These are phyloP conservation scores for Trichoderma arundinaceum DNA, from an alignment of 2,329 filamentous ascomycete genomes.

Conservation along the genomic window DNA sequence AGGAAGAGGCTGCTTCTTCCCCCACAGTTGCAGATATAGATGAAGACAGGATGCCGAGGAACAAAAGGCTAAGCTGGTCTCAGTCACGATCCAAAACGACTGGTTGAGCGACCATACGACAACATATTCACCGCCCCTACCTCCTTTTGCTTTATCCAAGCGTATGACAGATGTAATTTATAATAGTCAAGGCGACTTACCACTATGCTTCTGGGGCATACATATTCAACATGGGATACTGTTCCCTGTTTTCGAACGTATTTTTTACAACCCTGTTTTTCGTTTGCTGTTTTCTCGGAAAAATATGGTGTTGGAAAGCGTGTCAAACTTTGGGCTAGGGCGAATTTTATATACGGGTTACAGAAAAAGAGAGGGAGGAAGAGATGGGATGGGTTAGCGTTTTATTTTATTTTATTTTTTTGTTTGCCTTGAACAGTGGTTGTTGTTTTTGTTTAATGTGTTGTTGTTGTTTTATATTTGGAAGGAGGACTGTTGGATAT, in stretches of 20 bases:
- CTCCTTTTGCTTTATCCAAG: conserved; percentile 9
- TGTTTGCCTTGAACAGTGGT: not conserved
- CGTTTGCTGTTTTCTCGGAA: not conserved
- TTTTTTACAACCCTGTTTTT: not conserved
- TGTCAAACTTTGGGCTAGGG: not conserved
- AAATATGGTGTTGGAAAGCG: conserved; percentile 18
- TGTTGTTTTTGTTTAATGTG: not conserved
- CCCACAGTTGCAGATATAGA: not conserved
- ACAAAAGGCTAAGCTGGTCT: conserved; percentile 29
- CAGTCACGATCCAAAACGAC: conserved; percentile 25
- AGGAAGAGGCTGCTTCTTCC: conserved; percentile 12
- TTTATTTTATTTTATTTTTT: not conserved
- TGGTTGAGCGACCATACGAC: not conserved
- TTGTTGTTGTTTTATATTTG: too few relatives aligned
- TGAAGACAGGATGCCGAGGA: not conserved
- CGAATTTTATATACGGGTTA: conserved; percentile 1
- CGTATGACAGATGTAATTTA: conserved; percentile 13
- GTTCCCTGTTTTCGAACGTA: not conserved
- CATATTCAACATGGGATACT: not conserved
- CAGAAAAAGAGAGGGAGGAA: conserved; percentile 8
- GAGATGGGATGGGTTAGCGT: conserved; percentile 9
- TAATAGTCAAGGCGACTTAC: not conserved
- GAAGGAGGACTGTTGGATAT: not conserved
- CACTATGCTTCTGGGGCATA: conserved; percentile 5
- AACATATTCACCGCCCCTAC: not conserved